Conservation (phyloP, 768 basidiomycete species). For the Tulasnella sp. region DNA sequence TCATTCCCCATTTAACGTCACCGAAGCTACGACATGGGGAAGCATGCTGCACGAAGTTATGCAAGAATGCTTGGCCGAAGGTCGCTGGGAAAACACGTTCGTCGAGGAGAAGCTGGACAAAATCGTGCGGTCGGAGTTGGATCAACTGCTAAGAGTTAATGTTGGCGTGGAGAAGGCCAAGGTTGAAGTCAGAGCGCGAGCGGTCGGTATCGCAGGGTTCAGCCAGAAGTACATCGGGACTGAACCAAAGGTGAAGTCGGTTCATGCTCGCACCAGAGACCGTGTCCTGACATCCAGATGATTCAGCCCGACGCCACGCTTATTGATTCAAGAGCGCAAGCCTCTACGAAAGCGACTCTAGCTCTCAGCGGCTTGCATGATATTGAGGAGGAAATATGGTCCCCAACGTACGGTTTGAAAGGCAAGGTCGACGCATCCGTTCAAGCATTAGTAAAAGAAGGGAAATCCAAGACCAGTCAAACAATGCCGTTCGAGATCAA, state of each 20-base stretch:
- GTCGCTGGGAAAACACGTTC: constrained; percentile 60
- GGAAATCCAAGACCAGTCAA: constrained; percentile 23
- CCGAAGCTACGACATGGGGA: constrained; percentile 62
- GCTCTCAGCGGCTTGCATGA: constrained; percentile 76
- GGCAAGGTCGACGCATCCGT: constrained; percentile 94
- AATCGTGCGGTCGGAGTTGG: constrained; percentile 50
- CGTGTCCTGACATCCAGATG: background rate
- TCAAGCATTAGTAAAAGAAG: constrained; percentile 54
- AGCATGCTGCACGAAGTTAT: constrained; percentile 91
- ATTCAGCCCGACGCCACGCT: constrained; percentile 60
- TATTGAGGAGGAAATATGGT: constrained; percentile 97
- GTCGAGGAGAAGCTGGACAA: constrained; percentile 58
- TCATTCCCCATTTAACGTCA: constrained; percentile 44
- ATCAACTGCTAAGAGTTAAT: constrained; percentile 59
- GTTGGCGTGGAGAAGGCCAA: constrained; percentile 58
- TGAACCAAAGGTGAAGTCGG: constrained; percentile 53
- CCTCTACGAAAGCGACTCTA: constrained; percentile 49
- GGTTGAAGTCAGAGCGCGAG: constrained; percentile 56
- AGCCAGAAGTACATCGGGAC: constrained; percentile 60
- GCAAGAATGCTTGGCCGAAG: constrained; percentile 65
- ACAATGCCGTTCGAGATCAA: constrained; percentile 91
- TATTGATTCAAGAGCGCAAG: constrained; percentile 57
- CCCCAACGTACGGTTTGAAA: constrained; percentile 88
- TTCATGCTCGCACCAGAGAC: background rate
- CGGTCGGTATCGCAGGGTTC: constrained; percentile 62